A percentile compares a stretch with the other conserved stretches of the same genome.
Conservation (phyloP, 208 protist species). For the Trypanosoma scelopori region DNA sequence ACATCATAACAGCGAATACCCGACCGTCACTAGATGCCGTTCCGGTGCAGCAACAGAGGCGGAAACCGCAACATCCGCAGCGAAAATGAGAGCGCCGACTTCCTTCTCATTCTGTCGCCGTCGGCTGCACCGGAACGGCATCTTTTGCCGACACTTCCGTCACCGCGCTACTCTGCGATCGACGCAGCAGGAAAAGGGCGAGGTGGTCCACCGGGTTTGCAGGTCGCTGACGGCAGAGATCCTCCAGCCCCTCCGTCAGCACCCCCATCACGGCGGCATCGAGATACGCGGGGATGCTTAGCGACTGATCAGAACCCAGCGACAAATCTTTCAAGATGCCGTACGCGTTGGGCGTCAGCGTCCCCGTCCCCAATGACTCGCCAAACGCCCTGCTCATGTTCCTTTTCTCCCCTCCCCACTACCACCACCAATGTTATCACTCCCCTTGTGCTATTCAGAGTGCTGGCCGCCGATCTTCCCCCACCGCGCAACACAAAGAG, state of each 20-base stretch:
- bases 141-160: constrained; percentile 72
- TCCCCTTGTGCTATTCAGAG: not conserved
- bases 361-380: not conserved
- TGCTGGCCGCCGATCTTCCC: not conserved
- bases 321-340: not conserved
- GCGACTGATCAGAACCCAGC: constrained; percentile 3
- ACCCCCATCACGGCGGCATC: constrained; percentile 85
- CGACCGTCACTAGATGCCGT: not conserved
- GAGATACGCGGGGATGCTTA: constrained; percentile 76
- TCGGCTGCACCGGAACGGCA: constrained; percentile 33
- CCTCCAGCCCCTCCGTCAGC: constrained; percentile 84
- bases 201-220: constrained; percentile 92
- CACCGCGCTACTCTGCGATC: constrained; percentile 61
- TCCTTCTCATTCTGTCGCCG: not conserved
- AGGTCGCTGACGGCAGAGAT: constrained; percentile 86
- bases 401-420: not conserved
- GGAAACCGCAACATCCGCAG: too few relatives aligned
- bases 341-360: not conserved
- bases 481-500: not conserved
- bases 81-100: not conserved
- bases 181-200: constrained; percentile 82
- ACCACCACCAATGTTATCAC: too few relatives aligned
- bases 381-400: not conserved
- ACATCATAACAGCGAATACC: not conserved
- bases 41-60: too few relatives aligned